These are phyloP conservation scores for Purpureocillium lavendulum DNA, from an alignment of 2,329 filamentous ascomycete genomes.

Conservation along the genomic window DNA sequence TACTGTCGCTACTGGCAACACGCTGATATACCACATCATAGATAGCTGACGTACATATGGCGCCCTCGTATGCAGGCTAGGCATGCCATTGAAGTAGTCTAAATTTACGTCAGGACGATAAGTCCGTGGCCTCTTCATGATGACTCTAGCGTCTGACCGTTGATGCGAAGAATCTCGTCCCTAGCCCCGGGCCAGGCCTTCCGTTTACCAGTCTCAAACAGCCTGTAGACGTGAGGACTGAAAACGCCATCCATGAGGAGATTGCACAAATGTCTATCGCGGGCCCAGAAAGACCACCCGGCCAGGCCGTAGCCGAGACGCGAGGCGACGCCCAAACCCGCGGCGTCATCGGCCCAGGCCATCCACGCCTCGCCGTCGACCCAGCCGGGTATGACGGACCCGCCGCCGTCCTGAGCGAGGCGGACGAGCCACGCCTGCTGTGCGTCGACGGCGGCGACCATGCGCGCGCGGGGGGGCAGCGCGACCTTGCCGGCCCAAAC, in stretches of 20 bases:
- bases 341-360: conserved; percentile 29
- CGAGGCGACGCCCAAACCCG: conserved; percentile 30
- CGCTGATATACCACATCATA: too few relatives aligned
- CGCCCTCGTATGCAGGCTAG: too few relatives aligned
- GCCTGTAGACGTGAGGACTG: conserved; percentile 29
- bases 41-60: too few relatives aligned
- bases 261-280: conserved; percentile 26
- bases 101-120: too few relatives aligned
- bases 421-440: conserved; percentile 23
- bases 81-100: too few relatives aligned
- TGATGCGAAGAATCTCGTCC: conserved; percentile 17
- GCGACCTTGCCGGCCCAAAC: conserved; percentile 29
- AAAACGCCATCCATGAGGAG: conserved; percentile 29
- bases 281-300: conserved; percentile 32
- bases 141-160: background rate
- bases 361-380: conserved; percentile 26
- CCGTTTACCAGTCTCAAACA: conserved; percentile 29
- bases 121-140: background rate
- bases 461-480: conserved; percentile 25
- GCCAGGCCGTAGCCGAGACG: conserved; percentile 30
- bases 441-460: conserved; percentile 24
- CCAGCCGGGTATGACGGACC: conserved; percentile 14
- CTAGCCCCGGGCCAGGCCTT: conserved; percentile 30
- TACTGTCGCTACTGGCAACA: too few relatives aligned
- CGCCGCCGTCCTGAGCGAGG: conserved; percentile 15